Base-by-base conservation (phyloP, 768 basidiomycete genomes). In the Russula ochroleuca region DNA sequence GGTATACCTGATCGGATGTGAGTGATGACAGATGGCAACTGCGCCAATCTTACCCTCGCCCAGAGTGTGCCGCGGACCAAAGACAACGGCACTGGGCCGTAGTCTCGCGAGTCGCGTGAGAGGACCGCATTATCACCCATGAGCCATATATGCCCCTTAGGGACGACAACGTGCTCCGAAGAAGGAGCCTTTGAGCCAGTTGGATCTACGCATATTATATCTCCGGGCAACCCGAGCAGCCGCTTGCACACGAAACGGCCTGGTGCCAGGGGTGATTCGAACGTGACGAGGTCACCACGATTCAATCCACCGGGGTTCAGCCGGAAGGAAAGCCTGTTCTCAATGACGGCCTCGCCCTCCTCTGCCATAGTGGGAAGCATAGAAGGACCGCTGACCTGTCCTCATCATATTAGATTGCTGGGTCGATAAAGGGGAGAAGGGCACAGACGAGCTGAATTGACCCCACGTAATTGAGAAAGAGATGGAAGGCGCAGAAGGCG, bases 61-160 rank as follows among this genome's bases (percentile, higher is more conserved):
- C 80, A 70, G 28, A 94, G 72, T 68, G 78, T 85, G 5, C 86
- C 88, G 66, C 83, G 78, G n/a, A 96, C 76, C 10, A 96, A 77
- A 5, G 83, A 86, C 68, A 91, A 82, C 0, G 96, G 86, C 4
- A 98, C 87, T 25, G 96, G 96, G 0, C 96, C 97, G 76, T 97
- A 97, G n/a, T 79, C 75, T 61, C 96, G 81, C 13, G 96, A 98
- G 76, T 99, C 96, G 15, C 85, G 84, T 40, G 94, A 94, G 67
- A 79, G 80, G 28, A 83, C 79, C 48, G 88, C 78, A 71, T 98
- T 99, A 76, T 99, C 96, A 25, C 96, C 97, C 55, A 78, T 82
- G 35, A 96, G 78, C 96, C 96, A 98, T 25, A 96, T 74, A 72
- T 96, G 90, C 3, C 94, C 92, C 69, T 82, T 82, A 1, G 96